Evolutionary conservation across 2,329 filamentous ascomycete genomes (phyloP), one percentile per base, ranked within the genome.

Genomic region (Metarhizium robertsii): DNA sequence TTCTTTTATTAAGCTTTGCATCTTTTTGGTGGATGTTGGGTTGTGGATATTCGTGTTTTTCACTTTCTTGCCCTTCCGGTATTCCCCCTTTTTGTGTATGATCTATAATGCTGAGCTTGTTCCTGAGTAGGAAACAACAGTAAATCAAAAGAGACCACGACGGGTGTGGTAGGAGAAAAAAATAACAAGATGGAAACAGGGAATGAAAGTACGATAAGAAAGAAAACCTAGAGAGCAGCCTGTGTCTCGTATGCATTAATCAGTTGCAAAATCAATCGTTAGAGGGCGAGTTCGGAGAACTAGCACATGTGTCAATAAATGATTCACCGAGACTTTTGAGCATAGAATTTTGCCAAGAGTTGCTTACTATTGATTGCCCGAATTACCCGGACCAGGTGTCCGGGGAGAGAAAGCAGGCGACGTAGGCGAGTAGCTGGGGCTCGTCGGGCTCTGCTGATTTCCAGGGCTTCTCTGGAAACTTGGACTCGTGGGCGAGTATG

Each of bases 361-460:
- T 3, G 66, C 70, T 65, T 56, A 72, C 70, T 72, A 72, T 66
- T 73, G 70, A 63, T 74, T 73, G 65, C 72, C 72, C 64, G 71
- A 71, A 36, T 68, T 65, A 58, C 70, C 71, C 57, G 72, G 72
- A 59, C 73, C 74, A 64, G 74, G 74, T 16, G 74, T 76, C 59
- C 71, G 67, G 58, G 73, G 74, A 63, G 74, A 75, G 65, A 74
- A 75, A 46, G 72, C 71, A 54, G 73, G 73, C 14, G 70, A 73
- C 6, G 83, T 82, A 46, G 90, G 84, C 49, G 88, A 92, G 71
- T 88, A 88, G 66, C 80, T 80, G 61, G 88, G 80, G 69, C 87
- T 88, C 20, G 82, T 85, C 25, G 85, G 84, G 40, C 83, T 86
- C 62, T 75, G 72, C 61, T 79, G 75, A 56, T 78, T 71, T 62